Evolutionary conservation across 2,329 filamentous ascomycete genomes (phyloP).

Genomic region (Cordyceps cicadae): DNA sequence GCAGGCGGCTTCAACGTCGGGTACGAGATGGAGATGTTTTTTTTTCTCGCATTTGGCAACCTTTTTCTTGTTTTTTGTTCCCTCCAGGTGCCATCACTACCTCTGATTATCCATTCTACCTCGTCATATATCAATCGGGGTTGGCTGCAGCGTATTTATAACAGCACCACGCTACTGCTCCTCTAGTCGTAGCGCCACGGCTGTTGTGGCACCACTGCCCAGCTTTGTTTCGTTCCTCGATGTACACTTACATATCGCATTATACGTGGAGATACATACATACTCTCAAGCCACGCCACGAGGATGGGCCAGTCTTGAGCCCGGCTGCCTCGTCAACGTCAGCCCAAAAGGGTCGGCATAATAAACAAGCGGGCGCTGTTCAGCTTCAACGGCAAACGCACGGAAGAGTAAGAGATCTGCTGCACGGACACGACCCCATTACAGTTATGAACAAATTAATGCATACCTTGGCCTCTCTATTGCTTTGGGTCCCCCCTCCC

Average conservation of each 20-base stretch:
- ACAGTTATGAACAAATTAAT: too few relatives aligned
- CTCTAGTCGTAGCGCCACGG: neutral
- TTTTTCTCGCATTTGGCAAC: neutral
- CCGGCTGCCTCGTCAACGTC: slow-evolving; percentile 10
- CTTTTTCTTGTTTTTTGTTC: too few relatives aligned
- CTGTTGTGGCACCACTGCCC: slow-evolving; percentile 6
- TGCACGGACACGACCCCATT: too few relatives aligned
- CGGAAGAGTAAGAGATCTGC: too few relatives aligned
- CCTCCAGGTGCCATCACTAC: neutral
- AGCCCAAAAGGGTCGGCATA: neutral
- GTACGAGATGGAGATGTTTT: neutral
- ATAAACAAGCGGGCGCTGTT: neutral
- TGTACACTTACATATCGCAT: too few relatives aligned
- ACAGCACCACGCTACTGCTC: neutral
- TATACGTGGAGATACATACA: neutral
- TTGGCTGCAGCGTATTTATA: neutral
- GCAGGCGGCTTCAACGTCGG: neutral
- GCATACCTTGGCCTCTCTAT: too few relatives aligned
- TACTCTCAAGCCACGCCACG: neutral
- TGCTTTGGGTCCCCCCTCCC: too few relatives aligned
- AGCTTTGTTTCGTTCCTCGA: neutral
- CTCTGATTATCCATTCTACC: neutral
- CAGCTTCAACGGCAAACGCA: neutral
- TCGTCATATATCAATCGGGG: too few relatives aligned
- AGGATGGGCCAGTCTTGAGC: neutral